These are phyloP conservation scores for Actinomortierella ambigua DNA, from an alignment of 371 early-diverging fungal species.

Conservation along the genomic window DNA sequence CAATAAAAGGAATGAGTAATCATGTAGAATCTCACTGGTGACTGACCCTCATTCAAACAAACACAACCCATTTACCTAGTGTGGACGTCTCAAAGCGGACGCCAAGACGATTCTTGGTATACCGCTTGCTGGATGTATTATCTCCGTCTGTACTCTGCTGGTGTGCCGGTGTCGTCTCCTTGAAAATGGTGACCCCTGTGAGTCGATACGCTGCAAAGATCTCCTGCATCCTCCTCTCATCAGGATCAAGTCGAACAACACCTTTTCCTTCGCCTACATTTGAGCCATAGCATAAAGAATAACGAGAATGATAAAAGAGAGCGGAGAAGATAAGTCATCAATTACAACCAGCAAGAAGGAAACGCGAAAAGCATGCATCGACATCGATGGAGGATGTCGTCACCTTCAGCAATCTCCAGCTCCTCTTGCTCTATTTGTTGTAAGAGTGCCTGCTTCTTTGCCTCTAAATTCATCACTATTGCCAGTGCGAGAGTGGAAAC, in stretches of 20 bases:
- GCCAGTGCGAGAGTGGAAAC: neutral
- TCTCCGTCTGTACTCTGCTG: conserved; percentile 9
- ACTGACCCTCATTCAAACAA: no score
- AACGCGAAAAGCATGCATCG: no score
- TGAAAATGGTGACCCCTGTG: conserved; percentile 37
- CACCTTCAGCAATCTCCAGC: conserved; percentile 20
- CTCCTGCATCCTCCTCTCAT: conserved; percentile 29
- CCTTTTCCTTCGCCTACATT: conserved; percentile 8
- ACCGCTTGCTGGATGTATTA: conserved; percentile 6
- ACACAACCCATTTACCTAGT: conserved; percentile 7
- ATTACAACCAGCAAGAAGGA: no score
- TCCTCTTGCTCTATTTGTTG: conserved; percentile 30
- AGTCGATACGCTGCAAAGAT: conserved; percentile 36
- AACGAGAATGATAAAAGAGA: neutral
- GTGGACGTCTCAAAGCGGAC: conserved; percentile 43
- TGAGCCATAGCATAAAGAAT: no score
- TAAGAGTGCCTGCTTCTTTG: conserved; percentile 20
- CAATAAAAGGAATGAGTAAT: no score
- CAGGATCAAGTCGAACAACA: neutral
- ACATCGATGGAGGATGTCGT: neutral
- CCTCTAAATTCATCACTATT: conserved; percentile 12
- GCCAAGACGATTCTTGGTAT: conserved; percentile 9
- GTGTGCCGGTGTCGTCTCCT: conserved; percentile 15
- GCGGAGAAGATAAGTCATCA: no score
- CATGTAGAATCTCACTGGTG: no score